Evolutionary conservation across 164 flowering plant species (phyloP), one percentile per base, ranked within the genome.

Genomic region (Platanus orientalis): DNA sequence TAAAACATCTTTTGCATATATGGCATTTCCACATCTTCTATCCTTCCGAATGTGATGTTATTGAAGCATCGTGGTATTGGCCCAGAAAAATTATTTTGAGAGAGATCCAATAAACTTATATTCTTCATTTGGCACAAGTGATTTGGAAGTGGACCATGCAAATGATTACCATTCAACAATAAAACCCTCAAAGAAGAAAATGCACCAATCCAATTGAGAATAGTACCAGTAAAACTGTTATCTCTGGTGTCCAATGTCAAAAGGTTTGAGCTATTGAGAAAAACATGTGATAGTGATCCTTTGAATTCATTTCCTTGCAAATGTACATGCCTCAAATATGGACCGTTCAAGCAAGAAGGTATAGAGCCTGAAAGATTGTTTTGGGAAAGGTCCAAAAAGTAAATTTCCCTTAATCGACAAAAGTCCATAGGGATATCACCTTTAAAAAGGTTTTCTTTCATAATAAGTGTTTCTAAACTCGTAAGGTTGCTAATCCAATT

Each of bases 221-320:
- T 32, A 1, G 29, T 2, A 20, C 65, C 65, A 12, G 56, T 29
- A 1, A 61, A 29, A 10, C 13, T 17, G 39, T 61, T 61, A 6
- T 61, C 24, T 48, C 55, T 23, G 4, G 48, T 9, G 23, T 48
- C 56, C 55, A 61, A 29, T 61, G 32, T 30, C 11, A 49, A 14
- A n/a, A 61, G 51, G 13, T 1, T 13, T 11, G 44, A n/a, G 55
- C n/a, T 61, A 13, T 21, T 48, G 28, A 49, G n/a, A 29, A 23
- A 19, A 29, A n/a, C 20, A 19, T 21, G 21, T 12, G 56, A 17
- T 25, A 50, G 49, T 21, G 29, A 23, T 49, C 64, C 64, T 11
- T 29, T 30, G 56, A 61, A 51, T 9, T 32, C 29, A 50, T 62
- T 62, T 7, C 32, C 47, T 7, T 62, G 20, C 57, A 62, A 62